These are phyloP conservation scores for Talaromyces islandicus DNA, from an alignment of 2,329 filamentous ascomycete species.

Conservation along the genomic window DNA sequence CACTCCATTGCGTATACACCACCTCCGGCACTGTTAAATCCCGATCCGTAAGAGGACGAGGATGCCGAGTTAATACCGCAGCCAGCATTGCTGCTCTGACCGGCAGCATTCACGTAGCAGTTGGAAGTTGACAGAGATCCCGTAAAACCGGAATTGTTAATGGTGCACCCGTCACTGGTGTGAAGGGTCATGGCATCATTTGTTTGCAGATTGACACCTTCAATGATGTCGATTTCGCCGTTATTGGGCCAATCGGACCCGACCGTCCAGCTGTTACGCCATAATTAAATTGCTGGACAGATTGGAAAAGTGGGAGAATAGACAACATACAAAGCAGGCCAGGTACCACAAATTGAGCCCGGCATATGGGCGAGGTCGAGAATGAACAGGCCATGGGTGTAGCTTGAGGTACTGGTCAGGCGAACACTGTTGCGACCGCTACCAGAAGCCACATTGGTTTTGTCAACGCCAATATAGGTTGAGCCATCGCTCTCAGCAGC, in stretches of 20 bases:
- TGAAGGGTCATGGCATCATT: constrained; percentile 45
- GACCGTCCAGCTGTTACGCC: constrained; percentile 29
- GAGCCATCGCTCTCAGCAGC: constrained; percentile 27
- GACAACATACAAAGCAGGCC: constrained; percentile 38
- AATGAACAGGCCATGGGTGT: constrained; percentile 41
- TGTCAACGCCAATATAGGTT: constrained; percentile 43
- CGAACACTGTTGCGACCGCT: constrained; percentile 39
- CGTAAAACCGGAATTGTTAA: constrained; percentile 41
- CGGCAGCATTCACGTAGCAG: constrained; percentile 40
- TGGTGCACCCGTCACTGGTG: constrained; percentile 39
- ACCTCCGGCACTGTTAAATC: constrained; percentile 47
- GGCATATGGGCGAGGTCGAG: constrained; percentile 45
- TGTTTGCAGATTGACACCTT: constrained; percentile 43
- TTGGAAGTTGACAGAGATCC: constrained; percentile 44
- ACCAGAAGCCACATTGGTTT: constrained; percentile 25
- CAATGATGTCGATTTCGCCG: constrained; percentile 48
- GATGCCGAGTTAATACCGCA: neutral
- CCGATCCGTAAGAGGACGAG: constrained; percentile 31
- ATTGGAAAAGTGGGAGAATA: neutral
- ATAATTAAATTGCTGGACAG: neutral
- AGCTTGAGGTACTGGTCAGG: constrained; percentile 39
- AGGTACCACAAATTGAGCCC: constrained; percentile 42
- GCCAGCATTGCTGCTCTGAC: constrained; percentile 10
- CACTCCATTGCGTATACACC: constrained; percentile 47
- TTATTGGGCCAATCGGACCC: constrained; percentile 34